These are phyloP conservation scores for Gyromitra esculenta DNA, from an alignment of 2,329 filamentous ascomycete genomes.

Conservation along the genomic window DNA sequence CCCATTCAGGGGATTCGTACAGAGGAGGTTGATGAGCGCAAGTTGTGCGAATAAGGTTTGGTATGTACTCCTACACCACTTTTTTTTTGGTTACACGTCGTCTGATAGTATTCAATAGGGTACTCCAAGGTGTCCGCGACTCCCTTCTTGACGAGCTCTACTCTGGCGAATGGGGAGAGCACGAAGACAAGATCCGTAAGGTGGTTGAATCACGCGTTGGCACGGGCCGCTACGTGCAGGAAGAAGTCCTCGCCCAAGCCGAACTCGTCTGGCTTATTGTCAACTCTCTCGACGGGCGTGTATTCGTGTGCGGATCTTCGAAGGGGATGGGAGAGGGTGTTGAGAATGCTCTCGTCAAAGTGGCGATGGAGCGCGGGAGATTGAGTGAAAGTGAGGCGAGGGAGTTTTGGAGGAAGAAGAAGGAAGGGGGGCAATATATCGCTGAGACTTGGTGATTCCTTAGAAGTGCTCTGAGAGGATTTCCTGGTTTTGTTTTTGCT, in stretches of 20 bases:
- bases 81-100: conserved; percentile 4
- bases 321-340: conserved; percentile 99
- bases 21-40: conserved; percentile 89
- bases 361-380: conserved; percentile 92
- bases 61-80: conserved; percentile 60
- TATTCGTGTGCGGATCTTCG: conserved; percentile 95
- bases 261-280: conserved; percentile 99
- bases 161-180: conserved; percentile 92
- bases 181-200: conserved; percentile 85
- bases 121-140: conserved; percentile 93
- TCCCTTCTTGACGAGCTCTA: conserved; percentile 95
- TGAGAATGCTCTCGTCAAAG: conserved; percentile 83
- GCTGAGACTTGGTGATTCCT: conserved; percentile 63
- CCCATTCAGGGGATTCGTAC: conserved; percentile 96
- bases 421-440: conserved; percentile 92
- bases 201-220: conserved; percentile 80
- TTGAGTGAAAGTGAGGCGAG: conserved; percentile 81
- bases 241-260: conserved; percentile 88
- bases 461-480: neutral
- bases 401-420: conserved; percentile 91
- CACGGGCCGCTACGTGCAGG: conserved; percentile 91
- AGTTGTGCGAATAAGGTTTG: conserved; percentile 98
- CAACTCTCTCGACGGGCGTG: conserved; percentile 92
- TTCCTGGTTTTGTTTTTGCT: neutral
- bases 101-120: conserved; percentile 59